These are phyloP conservation scores for Xerocomus spinulosus DNA, from an alignment of 768 basidiomycete species.

Conservation along the genomic window DNA sequence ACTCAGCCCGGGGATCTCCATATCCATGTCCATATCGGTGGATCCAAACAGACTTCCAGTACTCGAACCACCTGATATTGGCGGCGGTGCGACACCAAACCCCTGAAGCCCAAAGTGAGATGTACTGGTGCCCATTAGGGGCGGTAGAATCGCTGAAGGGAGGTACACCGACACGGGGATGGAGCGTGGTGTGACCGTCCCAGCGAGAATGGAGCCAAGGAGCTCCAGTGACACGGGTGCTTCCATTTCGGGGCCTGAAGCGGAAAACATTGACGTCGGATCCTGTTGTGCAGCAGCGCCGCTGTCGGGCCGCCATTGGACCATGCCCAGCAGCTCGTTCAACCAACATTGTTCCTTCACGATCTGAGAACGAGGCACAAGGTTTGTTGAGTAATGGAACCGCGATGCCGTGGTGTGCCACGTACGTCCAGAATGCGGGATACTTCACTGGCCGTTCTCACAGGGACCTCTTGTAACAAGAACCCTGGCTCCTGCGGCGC, in stretches of 20 bases:
- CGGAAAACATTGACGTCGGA: neutral
- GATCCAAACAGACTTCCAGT: constrained; percentile 29
- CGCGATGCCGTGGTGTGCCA: neutral
- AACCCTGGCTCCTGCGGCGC: constrained; percentile 76
- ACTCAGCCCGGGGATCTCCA: constrained; percentile 33
- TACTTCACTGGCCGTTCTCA: constrained; percentile 67
- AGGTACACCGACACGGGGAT: constrained; percentile 74
- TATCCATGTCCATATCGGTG: constrained; percentile 32
- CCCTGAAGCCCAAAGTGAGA: constrained; percentile 28
- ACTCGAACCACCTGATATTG: constrained; percentile 21
- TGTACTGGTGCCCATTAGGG: constrained; percentile 13
- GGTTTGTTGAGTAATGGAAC: neutral
- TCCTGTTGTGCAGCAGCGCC: constrained; percentile 2
- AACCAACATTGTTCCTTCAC: constrained; percentile 83
- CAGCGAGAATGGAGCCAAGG: constrained; percentile 60
- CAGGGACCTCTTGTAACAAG: constrained; percentile 62
- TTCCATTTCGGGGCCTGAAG: constrained; percentile 24
- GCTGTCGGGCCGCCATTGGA: constrained; percentile 57
- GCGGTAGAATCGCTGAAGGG: constrained; percentile 34
- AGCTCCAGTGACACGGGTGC: constrained; percentile 47
- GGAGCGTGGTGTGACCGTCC: constrained; percentile 33
- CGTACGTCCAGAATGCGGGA: constrained; percentile 71
- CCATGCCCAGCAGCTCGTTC: constrained; percentile 61
- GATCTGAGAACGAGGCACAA: constrained; percentile 25
- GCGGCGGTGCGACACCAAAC: constrained; percentile 24